These are phyloP conservation scores for Xylona heveae DNA, from an alignment of 495 filamentous ascomycete species.

Conservation along the genomic window DNA sequence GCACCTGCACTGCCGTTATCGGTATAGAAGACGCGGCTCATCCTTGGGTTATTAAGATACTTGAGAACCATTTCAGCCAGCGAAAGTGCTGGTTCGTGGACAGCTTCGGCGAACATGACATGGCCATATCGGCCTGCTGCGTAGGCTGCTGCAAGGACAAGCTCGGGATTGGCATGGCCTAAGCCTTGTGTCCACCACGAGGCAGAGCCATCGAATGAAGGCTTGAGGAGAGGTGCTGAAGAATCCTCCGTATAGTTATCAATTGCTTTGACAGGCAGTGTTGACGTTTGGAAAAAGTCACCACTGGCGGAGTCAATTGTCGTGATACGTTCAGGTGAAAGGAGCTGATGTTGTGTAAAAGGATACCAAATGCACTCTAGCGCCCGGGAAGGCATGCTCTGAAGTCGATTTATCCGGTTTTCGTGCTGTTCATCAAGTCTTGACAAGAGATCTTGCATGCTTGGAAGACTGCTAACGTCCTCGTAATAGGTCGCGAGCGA, in stretches of 20 bases:
- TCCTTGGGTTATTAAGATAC: constrained; percentile 32
- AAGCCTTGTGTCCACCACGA: constrained; percentile 80
- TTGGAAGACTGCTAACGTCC: constrained; percentile 16
- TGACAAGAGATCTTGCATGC: constrained; percentile 19
- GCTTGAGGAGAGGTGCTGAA: constrained; percentile 20
- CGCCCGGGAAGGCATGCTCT: constrained; percentile 34
- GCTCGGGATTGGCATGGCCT: constrained; percentile 45
- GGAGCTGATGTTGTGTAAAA: constrained; percentile 53
- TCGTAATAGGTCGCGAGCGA: constrained; percentile 40
- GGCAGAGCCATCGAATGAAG: constrained; percentile 57
- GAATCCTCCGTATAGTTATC: constrained; percentile 1
- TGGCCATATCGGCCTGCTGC: constrained; percentile 69
- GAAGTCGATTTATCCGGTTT: constrained; percentile 28
- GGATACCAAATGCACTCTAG: constrained; percentile 52
- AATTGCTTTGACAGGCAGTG: constrained; percentile 7
- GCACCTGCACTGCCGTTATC: constrained; percentile 64
- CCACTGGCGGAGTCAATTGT: constrained; percentile 56
- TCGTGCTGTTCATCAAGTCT: constrained; percentile 23
- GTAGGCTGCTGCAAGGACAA: constrained; percentile 50
- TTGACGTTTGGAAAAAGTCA: constrained; percentile 44
- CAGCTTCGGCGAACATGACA: constrained; percentile 58
- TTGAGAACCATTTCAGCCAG: constrained; percentile 37
- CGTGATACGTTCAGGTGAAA: constrained; percentile 33
- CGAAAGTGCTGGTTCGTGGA: constrained; percentile 47
- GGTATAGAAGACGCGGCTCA: constrained; percentile 49